Base-by-base conservation (phyloP, 306 rosid species). In the Vigna trinervia region DNA sequence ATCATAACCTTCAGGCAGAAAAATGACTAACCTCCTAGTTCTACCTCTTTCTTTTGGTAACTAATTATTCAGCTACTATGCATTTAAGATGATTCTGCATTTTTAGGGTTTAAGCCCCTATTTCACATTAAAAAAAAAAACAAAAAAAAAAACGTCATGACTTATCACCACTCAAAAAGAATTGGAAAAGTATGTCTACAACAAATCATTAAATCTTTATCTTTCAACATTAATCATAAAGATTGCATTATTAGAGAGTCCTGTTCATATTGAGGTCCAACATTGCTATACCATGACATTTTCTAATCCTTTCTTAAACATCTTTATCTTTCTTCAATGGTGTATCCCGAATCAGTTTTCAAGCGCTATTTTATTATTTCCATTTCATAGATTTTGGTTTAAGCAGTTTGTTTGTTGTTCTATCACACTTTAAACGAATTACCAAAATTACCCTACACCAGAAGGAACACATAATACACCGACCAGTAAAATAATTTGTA, bases 381-480 rank as follows among this genome's bases (percentile, higher is more conserved):
- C 64, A 78, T 72, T 66, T 53, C 19, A 12, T 56, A 67, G 64
- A 19, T 73, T 73, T 57, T 50, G 26, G 69, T 73, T 78, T 19
- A 39, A 30, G 83, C 39, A 77, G 47, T 72, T 62, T 60, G 30
- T 50, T 41, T 26, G 28, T 26, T 26, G 69, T 68, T 61, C 30
- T 57, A 38, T 20, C 73, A 13, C 48, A 76, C 30, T 50, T 59
- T 48, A 22, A 73, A 82, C 9, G 71, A 73, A 45, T 48, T 20
- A 50, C 17, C 32, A 43, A 78, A 73, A 60, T 68, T 43, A 46
- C 74, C 71, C n/a, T 74, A 58, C 13, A 51, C 11, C 28, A 22
- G 69, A 66, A 15, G 22, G 86, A 88, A 80, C 47, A 34, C 69
- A 63, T 11, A 19, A 50, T 48, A 34, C 32, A 46, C 69, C 57